A percentile compares a stretch with the other conserved stretches of the same genome.
Conservation (phyloP, 805 yeast species). For the Candida golubevii region DNA sequence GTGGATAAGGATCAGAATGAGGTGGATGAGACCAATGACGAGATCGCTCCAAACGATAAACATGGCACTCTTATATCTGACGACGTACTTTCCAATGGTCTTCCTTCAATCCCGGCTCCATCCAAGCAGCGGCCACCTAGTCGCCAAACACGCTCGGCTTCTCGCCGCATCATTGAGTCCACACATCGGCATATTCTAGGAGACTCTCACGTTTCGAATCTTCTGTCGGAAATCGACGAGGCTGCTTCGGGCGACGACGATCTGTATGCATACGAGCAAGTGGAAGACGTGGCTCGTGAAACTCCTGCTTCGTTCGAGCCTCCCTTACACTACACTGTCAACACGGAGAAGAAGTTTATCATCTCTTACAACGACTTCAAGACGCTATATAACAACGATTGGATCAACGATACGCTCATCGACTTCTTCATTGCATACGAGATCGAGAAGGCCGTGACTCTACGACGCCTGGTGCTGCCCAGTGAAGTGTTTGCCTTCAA, state of each 20-base stretch:
- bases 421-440: constrained; percentile 75
- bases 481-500: constrained; percentile 59
- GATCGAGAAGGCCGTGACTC: constrained; percentile 35
- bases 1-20: not conserved
- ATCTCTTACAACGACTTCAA: constrained; percentile 69
- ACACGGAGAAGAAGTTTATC: constrained; percentile 50
- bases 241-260: not conserved
- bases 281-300: constrained; percentile 12
- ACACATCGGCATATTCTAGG: too few species aligned
- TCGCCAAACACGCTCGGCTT: constrained; percentile 7
- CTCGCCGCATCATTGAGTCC: not conserved
- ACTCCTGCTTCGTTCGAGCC: constrained; percentile 41
- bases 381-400: constrained; percentile 73
- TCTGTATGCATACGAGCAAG: not conserved
- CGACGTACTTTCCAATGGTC: constrained; percentile 11
- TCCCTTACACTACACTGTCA: constrained; percentile 47
- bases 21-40: too few species aligned
- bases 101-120: not conserved
- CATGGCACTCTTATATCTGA: constrained; percentile 1
- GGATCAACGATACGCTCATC: constrained; percentile 86
- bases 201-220: not conserved
- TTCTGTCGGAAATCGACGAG: not conserved
- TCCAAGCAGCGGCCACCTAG: not conserved
- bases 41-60: too few species aligned
- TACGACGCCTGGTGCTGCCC: constrained; percentile 20